These are phyloP conservation scores for Eucalyptus marginata DNA, from an alignment of 345 rosid species.

Conservation along the genomic window DNA sequence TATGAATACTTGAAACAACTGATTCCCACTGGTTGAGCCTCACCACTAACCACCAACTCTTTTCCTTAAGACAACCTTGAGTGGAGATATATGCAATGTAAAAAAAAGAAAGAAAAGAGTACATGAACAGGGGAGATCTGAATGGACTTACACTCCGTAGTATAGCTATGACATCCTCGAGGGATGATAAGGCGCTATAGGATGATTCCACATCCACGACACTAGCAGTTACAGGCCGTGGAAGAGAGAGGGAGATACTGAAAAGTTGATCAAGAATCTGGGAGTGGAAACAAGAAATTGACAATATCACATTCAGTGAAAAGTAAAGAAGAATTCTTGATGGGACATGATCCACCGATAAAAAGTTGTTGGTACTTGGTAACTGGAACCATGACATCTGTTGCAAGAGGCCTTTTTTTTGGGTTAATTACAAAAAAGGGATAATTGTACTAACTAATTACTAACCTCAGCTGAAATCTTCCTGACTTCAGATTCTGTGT, in stretches of 20 bases:
- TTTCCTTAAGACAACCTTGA: neutral
- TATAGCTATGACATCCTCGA: conserved; percentile 94
- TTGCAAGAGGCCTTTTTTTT: neutral
- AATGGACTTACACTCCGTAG: conserved; percentile 61
- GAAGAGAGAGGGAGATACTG: conserved; percentile 89
- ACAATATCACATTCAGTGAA: neutral
- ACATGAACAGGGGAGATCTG: neutral
- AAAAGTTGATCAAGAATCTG: conserved; percentile 94
- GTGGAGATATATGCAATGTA: neutral
- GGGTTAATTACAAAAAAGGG: neutral
- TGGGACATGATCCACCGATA: neutral
- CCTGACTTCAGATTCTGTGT: conserved; percentile 84
- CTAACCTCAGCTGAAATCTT: conserved; percentile 88
- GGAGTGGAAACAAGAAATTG: neutral
- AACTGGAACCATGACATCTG: neutral
- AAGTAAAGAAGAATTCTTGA: neutral
- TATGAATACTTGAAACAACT: neutral
- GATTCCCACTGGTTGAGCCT: conserved; percentile 29
- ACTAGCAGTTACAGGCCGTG: conserved; percentile 50
- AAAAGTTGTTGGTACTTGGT: neutral
- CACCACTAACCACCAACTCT: neutral
- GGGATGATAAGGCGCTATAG: conserved; percentile 75
- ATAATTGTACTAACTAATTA: neutral
- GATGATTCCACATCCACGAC: conserved; percentile 54
- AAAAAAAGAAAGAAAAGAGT: neutral